phyloP scores from a whole-genome alignment of 2,329 filamentous ascomycete genomes.

The Aspergillus sp. region DNA sequence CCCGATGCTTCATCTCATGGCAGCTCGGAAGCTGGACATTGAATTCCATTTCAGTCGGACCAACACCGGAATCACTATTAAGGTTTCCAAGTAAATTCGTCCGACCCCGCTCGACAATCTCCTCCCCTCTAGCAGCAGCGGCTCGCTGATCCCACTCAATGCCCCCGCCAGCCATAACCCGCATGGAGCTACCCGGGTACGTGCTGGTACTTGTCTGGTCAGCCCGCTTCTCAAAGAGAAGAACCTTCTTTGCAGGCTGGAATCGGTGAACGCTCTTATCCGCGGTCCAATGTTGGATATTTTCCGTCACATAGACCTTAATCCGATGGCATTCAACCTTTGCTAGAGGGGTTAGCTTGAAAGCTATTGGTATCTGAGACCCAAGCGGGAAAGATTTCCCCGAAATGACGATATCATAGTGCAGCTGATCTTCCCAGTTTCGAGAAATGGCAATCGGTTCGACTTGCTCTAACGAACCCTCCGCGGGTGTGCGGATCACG shows the following conservation, averaged over 20 bases:
- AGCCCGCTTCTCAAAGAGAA: slow-evolving; percentile 84
- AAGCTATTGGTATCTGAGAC: slow-evolving; percentile 83
- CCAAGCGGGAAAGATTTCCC: slow-evolving; percentile 93
- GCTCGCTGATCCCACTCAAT: slow-evolving; percentile 63
- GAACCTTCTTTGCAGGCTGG: slow-evolving; percentile 78
- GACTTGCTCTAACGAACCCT: slow-evolving; percentile 83
- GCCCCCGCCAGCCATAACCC: slow-evolving; percentile 77
- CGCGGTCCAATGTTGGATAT: slow-evolving; percentile 85
- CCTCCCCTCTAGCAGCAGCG: slow-evolving; percentile 56
- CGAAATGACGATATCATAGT: slow-evolving; percentile 95
- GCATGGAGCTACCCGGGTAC: slow-evolving; percentile 73
- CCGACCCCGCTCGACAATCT: slow-evolving; percentile 54
- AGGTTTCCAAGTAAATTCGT: slow-evolving; percentile 80
- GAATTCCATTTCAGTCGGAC: slow-evolving; percentile 91
- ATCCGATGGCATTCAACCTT: slow-evolving; percentile 93
- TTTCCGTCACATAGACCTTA: slow-evolving; percentile 88
- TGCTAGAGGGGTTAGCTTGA: slow-evolving; percentile 87
- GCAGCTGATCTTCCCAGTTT: slow-evolving; percentile 91
- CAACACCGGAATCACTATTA: slow-evolving; percentile 73
- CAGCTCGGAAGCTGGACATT: slow-evolving; percentile 90
- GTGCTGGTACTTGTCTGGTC: slow-evolving; percentile 72
- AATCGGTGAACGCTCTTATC: slow-evolving; percentile 82
- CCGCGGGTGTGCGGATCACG: slow-evolving; percentile 81
- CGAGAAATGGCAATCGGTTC: slow-evolving; percentile 92
- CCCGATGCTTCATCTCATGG: slow-evolving; percentile 73